Evolutionary conservation across 2,329 filamentous ascomycete genomes (phyloP).

Genomic region (Aspergillus cejpii): DNA sequence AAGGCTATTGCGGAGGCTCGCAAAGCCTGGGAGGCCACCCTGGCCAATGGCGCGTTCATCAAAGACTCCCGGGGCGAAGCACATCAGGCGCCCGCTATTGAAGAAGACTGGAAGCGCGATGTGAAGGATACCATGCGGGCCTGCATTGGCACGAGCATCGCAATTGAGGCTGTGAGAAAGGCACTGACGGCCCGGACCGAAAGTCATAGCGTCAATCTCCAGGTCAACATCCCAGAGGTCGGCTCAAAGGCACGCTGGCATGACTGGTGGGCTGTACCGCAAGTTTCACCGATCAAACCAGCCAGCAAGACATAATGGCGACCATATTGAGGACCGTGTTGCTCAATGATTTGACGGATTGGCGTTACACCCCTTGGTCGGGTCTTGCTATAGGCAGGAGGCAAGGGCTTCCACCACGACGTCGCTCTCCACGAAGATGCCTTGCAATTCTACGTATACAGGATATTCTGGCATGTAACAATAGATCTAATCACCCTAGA

Average conservation of each 20-base stretch:
- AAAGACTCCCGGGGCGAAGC: slow-evolving; percentile 10
- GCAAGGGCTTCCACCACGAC: no score
- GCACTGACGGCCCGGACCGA: slow-evolving; percentile 36
- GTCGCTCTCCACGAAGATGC: no score
- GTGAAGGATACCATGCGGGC: slow-evolving; percentile 58
- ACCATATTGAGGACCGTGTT: no score
- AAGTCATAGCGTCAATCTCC: slow-evolving; percentile 16
- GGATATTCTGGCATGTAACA: no score
- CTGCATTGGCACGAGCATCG: slow-evolving; percentile 64
- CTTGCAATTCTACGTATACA: no score
- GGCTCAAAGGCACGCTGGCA: slow-evolving; percentile 41
- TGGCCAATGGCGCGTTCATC: slow-evolving; percentile 35
- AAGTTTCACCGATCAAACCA: slow-evolving; percentile 21
- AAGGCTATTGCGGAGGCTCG: slow-evolving; percentile 37
- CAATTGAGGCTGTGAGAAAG: slow-evolving; percentile 55
- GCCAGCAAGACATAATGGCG: slow-evolving; percentile 12
- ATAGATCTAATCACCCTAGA: no score
- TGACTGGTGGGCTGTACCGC: slow-evolving; percentile 42
- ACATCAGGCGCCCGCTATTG: slow-evolving; percentile 43
- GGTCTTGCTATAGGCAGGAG: no score
- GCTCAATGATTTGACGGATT: no score
- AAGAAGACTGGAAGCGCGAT: slow-evolving; percentile 56
- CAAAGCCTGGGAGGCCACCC: slow-evolving; percentile 40
- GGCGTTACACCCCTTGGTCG: no score
- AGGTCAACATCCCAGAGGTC: slow-evolving; percentile 34